Evolutionary conservation across 495 filamentous ascomycete species (phyloP).

Genomic region (Astrocystis sublimbata): DNA sequence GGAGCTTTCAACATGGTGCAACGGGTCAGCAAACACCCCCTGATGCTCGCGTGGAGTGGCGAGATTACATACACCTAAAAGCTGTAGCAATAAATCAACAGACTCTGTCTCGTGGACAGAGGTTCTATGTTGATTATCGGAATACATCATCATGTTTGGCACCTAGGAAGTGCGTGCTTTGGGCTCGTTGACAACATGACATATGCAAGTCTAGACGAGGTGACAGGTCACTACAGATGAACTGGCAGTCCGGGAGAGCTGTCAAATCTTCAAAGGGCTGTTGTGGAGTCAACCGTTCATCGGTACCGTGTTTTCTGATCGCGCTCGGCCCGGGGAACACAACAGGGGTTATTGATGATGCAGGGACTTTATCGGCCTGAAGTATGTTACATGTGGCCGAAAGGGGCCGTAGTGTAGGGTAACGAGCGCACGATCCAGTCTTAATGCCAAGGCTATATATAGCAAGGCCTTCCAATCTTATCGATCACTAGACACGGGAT

Average conservation of each 20-base stretch:
- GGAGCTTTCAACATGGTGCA: conserved; percentile 18
- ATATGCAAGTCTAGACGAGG: no score
- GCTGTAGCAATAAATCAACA: neutral
- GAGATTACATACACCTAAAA: no score
- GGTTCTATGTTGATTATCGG: neutral
- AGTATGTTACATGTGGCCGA: neutral
- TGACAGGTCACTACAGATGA: neutral
- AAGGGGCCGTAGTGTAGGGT: neutral
- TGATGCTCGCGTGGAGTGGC: neutral
- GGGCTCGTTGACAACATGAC: neutral
- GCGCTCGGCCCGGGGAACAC: neutral
- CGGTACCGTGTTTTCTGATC: no score
- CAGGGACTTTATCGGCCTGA: neutral
- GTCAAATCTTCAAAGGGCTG: neutral
- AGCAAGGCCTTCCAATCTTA: neutral
- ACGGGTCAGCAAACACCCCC: neutral
- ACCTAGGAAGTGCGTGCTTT: neutral
- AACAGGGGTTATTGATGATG: conserved; percentile 8
- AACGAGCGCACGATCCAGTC: neutral
- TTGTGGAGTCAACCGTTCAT: neutral
- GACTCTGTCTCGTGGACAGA: neutral
- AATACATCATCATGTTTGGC: neutral
- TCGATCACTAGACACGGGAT: neutral
- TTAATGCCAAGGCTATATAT: conserved; percentile 8
- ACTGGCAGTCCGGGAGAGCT: neutral